These are phyloP conservation scores for Lepiota venenata DNA, from an alignment of 768 basidiomycete genomes.

Conservation along the genomic window DNA sequence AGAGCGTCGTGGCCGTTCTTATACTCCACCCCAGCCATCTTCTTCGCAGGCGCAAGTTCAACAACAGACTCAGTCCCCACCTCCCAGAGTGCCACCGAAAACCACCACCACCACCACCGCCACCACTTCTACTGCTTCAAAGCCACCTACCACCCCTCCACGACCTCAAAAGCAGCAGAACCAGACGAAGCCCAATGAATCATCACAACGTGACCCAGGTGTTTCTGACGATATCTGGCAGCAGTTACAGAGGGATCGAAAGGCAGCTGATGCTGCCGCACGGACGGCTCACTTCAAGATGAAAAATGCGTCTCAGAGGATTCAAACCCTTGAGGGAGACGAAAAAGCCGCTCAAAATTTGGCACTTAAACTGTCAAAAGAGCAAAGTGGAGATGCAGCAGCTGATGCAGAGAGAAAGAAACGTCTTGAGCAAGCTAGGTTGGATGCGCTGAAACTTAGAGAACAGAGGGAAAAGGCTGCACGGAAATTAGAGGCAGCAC, in stretches of 20 bases:
- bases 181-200: constrained; percentile 5
- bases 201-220: constrained; percentile 39
- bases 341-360: constrained; percentile 7
- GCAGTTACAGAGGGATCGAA: constrained; percentile 35
- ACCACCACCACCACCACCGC: constrained; percentile 2
- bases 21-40: too few relatives aligned
- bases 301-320: constrained; percentile 18
- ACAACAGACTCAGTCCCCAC: too few relatives aligned
- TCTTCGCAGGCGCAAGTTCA: too few relatives aligned
- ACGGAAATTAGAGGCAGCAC: neutral
- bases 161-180: constrained; percentile 4
- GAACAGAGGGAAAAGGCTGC: constrained; percentile 16
- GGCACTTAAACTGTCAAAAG: constrained; percentile 14
- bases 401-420: constrained; percentile 25
- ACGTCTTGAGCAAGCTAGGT: constrained; percentile 23
- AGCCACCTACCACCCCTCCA: neutral
- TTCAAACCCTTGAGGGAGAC: neutral
- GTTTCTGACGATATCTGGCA: constrained; percentile 51
- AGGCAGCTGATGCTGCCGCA: constrained; percentile 17
- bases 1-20: too few relatives aligned
- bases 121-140: constrained; percentile 5
- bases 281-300: constrained; percentile 15
- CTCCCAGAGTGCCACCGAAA: neutral
- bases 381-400: constrained; percentile 20
- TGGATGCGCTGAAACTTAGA: constrained; percentile 17